Evolutionary conservation across 805 yeast species (phyloP).

Genomic region (Kodamaea hsintzibuensis): DNA sequence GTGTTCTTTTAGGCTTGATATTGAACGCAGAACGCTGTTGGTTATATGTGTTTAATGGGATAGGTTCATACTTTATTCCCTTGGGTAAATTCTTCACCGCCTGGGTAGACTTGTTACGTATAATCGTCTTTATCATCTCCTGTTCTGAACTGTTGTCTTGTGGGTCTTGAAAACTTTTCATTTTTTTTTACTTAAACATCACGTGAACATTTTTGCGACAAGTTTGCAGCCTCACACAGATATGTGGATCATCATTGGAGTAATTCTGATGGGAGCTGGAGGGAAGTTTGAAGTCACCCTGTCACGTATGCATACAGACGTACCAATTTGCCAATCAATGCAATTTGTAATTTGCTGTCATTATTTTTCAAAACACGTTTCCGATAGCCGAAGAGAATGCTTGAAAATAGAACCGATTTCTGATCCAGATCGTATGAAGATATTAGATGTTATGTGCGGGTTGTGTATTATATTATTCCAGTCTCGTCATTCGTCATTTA

Average conservation of each 20-base stretch:
- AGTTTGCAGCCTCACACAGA: not conserved
- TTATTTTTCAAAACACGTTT: too few species aligned
- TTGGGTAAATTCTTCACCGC: conserved; percentile 22
- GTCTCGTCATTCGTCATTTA: too few species aligned
- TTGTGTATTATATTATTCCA: too few species aligned
- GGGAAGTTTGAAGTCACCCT: too few species aligned
- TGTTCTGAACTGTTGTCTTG: not conserved
- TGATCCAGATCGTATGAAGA: too few species aligned
- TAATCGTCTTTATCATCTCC: conserved; percentile 1
- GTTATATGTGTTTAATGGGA: conserved; percentile 58
- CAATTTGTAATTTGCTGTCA: too few species aligned
- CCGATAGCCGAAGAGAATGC: too few species aligned
- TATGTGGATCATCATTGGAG: not conserved
- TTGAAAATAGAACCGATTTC: too few species aligned
- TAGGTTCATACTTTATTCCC: conserved; percentile 24
- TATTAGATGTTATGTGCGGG: too few species aligned
- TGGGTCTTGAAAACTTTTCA: conserved; percentile 2
- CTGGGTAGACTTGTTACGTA: conserved; percentile 11
- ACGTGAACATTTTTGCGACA: not conserved
- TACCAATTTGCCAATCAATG: too few species aligned
- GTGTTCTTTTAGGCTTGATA: conserved; percentile 54
- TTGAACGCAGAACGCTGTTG: conserved; percentile 64
- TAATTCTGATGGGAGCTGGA: not conserved
- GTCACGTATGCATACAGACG: too few species aligned
- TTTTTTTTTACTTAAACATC: not conserved